These are phyloP conservation scores for Yarrowia sp. DNA, from an alignment of 805 yeast genomes.

Conservation along the genomic window DNA sequence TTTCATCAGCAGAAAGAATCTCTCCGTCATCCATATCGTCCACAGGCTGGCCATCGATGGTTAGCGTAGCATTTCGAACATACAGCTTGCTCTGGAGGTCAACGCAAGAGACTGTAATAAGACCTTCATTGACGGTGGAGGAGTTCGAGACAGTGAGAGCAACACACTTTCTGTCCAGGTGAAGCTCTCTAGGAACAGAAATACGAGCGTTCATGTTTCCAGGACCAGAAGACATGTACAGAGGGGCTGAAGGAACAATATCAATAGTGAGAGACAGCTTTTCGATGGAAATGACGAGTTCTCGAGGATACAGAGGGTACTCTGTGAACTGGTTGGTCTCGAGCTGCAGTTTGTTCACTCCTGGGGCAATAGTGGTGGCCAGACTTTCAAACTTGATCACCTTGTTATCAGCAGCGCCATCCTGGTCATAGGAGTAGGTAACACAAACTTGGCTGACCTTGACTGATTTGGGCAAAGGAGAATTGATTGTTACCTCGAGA, in stretches of 20 bases:
- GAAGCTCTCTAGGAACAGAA: conserved; percentile 5
- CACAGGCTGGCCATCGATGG: conserved; percentile 29
- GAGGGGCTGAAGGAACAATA: background rate
- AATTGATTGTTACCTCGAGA: conserved; percentile 40
- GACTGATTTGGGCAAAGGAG: conserved; percentile 31
- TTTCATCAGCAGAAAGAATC: conserved; percentile 23
- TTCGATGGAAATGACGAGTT: background rate
- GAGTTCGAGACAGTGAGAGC: conserved; percentile 16
- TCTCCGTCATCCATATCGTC: conserved; percentile 25
- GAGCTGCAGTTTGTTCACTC: conserved; percentile 13
- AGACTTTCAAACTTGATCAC: conserved; percentile 23
- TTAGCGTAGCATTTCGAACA: conserved; percentile 29
- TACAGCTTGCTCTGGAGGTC: conserved; percentile 7
- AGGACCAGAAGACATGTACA: conserved; percentile 17
- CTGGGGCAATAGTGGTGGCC: background rate
- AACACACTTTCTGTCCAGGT: background rate
- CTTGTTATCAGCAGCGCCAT: conserved; percentile 14
- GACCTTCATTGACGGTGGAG: conserved; percentile 8
- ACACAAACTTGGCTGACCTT: conserved; percentile 30
- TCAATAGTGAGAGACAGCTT: conserved; percentile 17
- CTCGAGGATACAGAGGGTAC: conserved; percentile 10
- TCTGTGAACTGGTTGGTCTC: conserved; percentile 27
- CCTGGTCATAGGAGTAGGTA: conserved; percentile 23
- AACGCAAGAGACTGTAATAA: conserved; percentile 17
- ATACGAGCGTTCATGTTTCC: conserved; percentile 7